Evolutionary conservation across 768 basidiomycete genomes (phyloP).

Genomic region (Termitomyces sp.): DNA sequence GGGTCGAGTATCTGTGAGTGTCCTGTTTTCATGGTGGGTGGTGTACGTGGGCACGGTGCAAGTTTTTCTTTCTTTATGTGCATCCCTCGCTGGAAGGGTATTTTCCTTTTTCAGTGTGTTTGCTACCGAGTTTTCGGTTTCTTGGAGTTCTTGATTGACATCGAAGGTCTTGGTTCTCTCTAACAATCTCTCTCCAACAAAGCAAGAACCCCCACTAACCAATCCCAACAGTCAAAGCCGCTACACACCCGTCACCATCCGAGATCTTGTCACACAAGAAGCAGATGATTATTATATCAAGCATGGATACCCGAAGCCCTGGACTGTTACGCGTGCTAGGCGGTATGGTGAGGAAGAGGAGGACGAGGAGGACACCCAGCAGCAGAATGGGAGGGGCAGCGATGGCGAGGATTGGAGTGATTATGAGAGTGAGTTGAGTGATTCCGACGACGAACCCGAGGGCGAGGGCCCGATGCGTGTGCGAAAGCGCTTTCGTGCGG

Average conservation of each 20-base stretch:
- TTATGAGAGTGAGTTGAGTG: constrained; percentile 18
- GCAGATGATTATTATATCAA: constrained; percentile 16
- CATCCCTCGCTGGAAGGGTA: too few species aligned
- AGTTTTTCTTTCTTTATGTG: too few species aligned
- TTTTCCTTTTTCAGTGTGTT: too few species aligned
- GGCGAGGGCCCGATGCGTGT: neutral
- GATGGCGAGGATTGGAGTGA: constrained; percentile 19
- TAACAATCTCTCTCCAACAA: too few species aligned
- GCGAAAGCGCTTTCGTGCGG: neutral
- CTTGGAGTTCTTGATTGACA: too few species aligned
- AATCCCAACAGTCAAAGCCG: constrained; percentile 10
- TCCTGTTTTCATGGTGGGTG: too few species aligned
- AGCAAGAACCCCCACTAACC: too few species aligned
- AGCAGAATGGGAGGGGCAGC: neutral
- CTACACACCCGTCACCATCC: constrained; percentile 16
- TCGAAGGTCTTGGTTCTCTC: too few species aligned
- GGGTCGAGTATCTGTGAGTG: constrained; percentile 17
- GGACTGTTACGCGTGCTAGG: neutral
- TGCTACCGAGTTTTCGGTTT: too few species aligned
- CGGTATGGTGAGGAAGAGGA: neutral
- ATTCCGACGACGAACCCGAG: constrained; percentile 6
- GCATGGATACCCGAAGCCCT: constrained; percentile 13
- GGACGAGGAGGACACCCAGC: neutral
- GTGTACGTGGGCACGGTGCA: too few species aligned
- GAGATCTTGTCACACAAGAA: constrained; percentile 18